Base-by-base conservation (phyloP, 176 grass and related monocot genomes). In the Hordeum vulgare region DNA sequence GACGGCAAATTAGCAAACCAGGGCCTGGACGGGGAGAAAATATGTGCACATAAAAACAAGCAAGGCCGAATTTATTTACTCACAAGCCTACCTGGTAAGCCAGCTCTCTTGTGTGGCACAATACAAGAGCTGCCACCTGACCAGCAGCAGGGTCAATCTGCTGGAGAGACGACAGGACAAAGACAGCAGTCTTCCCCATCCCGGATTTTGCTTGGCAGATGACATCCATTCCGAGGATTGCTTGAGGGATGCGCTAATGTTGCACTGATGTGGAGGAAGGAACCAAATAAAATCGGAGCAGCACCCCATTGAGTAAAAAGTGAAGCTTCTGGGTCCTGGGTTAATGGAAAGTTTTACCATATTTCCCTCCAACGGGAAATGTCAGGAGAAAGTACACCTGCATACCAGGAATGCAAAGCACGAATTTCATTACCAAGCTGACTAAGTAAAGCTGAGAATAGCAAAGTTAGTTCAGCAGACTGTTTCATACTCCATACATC, bases 231-330 rank as follows among this genome's bases (percentile, higher is more conserved):
- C 97, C 97, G 60, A 99, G 91, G 80, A 96, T 94, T 85, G 97
- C 97, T 96, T 99, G 97, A 84, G 97, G 97, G 67, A 99, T 99
- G 79, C 97, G 96, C 75, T 99, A 93, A 20, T 99, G 97, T 99
- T 99, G 97, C 78, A 99, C 93, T 96, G 91, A 81, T 94, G 90
- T 87, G 84, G 90, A 56, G 53, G 18, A 96, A 92, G 53, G 53
- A 96, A 92, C 92, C 81, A 94, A 95, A 98, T 88, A 91, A 96
- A 95, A 95, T 92, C 86, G 87, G 83, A 92, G 93, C 80, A 80
- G 85, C 84, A 99, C 81, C 91, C 82, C 86, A 89, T 86, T 99
- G 90, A 99, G 97, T 91, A 88, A 93, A 91, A 88, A 91, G 83
- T 90, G 84, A 95, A 88, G 81, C 92, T 92, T 84, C 85, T 81